Evolutionary conservation across 345 rosid genomes (phyloP).

Genomic region (Salix purpurea): DNA sequence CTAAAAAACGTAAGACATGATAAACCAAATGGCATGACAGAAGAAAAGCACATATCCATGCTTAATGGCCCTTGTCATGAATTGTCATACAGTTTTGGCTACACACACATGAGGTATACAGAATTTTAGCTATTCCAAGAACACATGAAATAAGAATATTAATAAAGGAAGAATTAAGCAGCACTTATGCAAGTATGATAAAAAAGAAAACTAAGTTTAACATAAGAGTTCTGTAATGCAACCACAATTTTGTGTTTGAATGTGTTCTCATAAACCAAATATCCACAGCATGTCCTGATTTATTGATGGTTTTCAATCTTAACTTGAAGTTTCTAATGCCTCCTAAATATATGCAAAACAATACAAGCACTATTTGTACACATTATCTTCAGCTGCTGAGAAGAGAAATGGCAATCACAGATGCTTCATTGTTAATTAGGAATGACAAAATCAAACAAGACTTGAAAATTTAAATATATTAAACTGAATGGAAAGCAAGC

Average conservation of each 20-base stretch:
- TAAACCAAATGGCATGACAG: conserved; percentile 7
- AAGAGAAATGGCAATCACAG: not conserved
- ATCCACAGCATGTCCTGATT: not conserved
- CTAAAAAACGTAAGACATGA: conserved; percentile 19
- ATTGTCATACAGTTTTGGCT: not conserved
- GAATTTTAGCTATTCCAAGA: not conserved
- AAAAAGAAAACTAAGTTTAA: not conserved
- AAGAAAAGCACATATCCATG: not conserved
- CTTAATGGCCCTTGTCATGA: not conserved
- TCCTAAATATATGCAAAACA: not conserved
- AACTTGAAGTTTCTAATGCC: not conserved
- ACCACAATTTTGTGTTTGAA: not conserved
- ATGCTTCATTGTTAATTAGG: not conserved
- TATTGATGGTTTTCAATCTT: not conserved
- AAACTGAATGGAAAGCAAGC: not conserved
- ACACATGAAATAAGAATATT: not conserved
- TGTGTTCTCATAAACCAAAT: not conserved
- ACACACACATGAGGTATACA: not conserved
- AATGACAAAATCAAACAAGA: not conserved
- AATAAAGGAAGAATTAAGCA: not conserved
- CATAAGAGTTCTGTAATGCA: not conserved
- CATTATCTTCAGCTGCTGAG: not conserved
- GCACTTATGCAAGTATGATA: not conserved
- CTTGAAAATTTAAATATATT: not conserved
- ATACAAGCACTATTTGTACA: not conserved